Evolutionary conservation across 768 basidiomycete species (phyloP), one percentile per base, ranked within the genome.

Genomic region (Boletus sensibilis): DNA sequence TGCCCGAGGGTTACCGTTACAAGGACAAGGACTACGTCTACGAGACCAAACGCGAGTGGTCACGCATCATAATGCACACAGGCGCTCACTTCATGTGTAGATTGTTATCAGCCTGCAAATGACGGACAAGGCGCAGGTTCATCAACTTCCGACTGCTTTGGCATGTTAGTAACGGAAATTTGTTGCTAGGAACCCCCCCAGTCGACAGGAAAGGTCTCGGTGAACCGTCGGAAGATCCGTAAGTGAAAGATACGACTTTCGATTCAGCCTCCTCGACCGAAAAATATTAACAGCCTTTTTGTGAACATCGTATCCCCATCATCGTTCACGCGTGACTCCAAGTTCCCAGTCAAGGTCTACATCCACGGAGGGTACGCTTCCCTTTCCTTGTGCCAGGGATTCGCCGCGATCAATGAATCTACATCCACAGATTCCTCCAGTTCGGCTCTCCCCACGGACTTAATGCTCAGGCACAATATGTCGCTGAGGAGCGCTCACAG

Each of bases 371-470:
- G 87, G 86, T 87, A 65, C 18, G 75, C 54, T 25, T 31, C 20
- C n/a, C 29, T 25, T 34, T 40, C 9, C 18, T 29, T 12, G 12
- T 31, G 23, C 38, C n/a, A 29, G 20, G 3, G 29, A 35, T 25
- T 38, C 8, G 16, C 21, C 18, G 20, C 11, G 23, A 23, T 52
- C n/a, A n/a, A 35, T 20, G 39, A 34, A 35, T 27, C 2, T 25
- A 23, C n/a, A 8, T 18, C 38, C 16, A 12, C 14, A 90, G 89
- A 11, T 90, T 88, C 64, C 79, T 92, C 18, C 89, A 91, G 64
- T 90, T 87, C 56, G 88, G 88, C 1, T 89, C 87, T 4, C 88
- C 89, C 0, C 88, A 90, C 55, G 74, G 76, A 0, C 68, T 89
- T 10, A 71, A 68, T 33, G 73, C 76, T 27, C 87, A 89, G 66